These are phyloP conservation scores for Capsella bursapastoris DNA, from an alignment of 345 rosid species.

Conservation along the genomic window DNA sequence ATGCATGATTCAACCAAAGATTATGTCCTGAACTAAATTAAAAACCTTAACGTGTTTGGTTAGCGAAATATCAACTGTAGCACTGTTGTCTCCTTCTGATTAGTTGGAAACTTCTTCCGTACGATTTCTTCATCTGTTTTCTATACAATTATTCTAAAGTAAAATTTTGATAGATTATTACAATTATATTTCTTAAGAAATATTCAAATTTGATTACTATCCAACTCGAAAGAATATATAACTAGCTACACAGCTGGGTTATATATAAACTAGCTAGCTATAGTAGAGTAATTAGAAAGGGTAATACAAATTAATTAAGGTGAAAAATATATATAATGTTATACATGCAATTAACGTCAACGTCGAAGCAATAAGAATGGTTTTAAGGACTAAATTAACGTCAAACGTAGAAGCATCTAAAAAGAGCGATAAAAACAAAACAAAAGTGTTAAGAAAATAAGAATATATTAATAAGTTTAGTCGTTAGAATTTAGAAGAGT, in stretches of 20 bases:
- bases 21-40: background rate
- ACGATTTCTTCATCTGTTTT: slow-evolving; percentile 8
- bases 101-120: slow-evolving; percentile 39
- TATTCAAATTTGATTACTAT: background rate
- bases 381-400: slow-evolving; percentile 24
- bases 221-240: background rate
- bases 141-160: too few species aligned
- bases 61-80: slow-evolving; percentile 33
- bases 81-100: slow-evolving; percentile 21
- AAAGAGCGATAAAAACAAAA: slow-evolving; percentile 20
- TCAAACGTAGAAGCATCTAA: slow-evolving; percentile 36
- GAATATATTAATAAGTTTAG: slow-evolving; percentile 19
- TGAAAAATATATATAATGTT: too few species aligned
- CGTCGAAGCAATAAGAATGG: slow-evolving; percentile 20
- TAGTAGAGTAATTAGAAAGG: too few species aligned
- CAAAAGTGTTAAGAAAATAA: slow-evolving; percentile 6
- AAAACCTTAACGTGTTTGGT: slow-evolving; percentile 16
- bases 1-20: background rate
- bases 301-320: too few species aligned
- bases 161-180: background rate
- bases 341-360: slow-evolving; percentile 6
- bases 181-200: background rate
- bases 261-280: background rate
- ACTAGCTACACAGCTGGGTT: too few species aligned
- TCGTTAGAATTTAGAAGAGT: slow-evolving; percentile 42